Evolutionary conservation across 371 early-diverging fungal species (phyloP).

Genomic region (Batkoa obscura): DNA sequence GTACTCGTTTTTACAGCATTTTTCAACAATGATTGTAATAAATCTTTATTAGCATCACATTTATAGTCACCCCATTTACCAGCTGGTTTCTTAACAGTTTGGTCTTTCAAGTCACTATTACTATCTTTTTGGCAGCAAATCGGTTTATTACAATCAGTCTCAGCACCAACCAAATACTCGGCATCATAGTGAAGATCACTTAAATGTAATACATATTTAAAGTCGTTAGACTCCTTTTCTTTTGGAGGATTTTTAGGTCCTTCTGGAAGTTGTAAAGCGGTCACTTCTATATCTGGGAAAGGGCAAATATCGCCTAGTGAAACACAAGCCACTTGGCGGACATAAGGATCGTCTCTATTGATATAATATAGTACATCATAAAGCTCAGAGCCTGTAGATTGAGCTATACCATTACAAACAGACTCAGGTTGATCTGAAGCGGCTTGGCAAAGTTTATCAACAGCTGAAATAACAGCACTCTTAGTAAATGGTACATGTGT

Average conservation of each 20-base stretch:
- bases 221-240: background rate
- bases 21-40: constrained; percentile 23
- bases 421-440: background rate
- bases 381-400: background rate
- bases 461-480: background rate
- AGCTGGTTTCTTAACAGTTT: constrained; percentile 7
- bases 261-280: background rate
- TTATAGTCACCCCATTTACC: constrained; percentile 12
- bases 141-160: constrained; percentile 5
- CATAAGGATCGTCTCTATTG: background rate
- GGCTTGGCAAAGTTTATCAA: background rate
- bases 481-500: background rate
- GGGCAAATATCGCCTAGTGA: background rate
- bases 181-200: constrained; percentile 3
- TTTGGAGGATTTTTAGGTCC: background rate
- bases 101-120: background rate
- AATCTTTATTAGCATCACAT: constrained; percentile 18
- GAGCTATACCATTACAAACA: constrained; percentile 1
- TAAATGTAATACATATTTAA: background rate
- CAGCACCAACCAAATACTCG: constrained; percentile 5
- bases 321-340: background rate
- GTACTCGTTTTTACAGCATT: constrained; percentile 16
- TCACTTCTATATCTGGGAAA: background rate
- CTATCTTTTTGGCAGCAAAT: constrained; percentile 5
- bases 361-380: background rate